phyloP scores from a whole-genome alignment of 108 stramenopile species.

The Schizochytrium sp. region DNA sequence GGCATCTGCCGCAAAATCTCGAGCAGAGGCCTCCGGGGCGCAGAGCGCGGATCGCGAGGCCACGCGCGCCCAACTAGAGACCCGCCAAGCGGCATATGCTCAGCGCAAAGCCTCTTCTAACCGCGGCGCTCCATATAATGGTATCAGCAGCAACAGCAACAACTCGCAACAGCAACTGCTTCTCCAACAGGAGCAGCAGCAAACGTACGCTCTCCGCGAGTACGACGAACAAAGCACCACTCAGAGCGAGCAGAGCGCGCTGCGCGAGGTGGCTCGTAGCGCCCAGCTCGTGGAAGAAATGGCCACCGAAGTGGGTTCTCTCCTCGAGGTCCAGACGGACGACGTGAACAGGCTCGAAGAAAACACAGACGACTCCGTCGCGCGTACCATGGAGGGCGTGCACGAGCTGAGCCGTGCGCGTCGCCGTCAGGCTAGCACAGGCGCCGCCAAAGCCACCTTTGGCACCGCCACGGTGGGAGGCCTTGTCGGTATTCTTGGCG shows the following conservation, averaged over 20 bases:
- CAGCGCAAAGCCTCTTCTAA: too few species aligned
- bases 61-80: neutral
- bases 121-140: neutral
- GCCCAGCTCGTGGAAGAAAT: neutral
- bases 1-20: neutral
- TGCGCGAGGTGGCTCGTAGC: neutral
- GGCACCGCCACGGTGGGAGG: neutral
- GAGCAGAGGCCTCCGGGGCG: neutral
- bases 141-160: neutral
- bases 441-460: neutral
- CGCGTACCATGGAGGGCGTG: neutral
- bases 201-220: neutral
- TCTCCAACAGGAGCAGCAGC: neutral
- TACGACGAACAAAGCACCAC: neutral
- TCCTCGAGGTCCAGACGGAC: neutral
- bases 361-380: neutral
- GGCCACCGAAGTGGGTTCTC: neutral
- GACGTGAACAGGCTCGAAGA: constrained; percentile 5
- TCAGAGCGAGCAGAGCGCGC: neutral
- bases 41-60: neutral
- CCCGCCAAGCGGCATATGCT: too few species aligned
- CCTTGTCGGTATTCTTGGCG: neutral
- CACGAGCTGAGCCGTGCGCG: constrained; percentile 6
- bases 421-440: neutral
- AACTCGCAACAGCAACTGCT: neutral